A percentile compares a stretch with the other conserved stretches of the same genome.
Evolutionary conservation across 331 rosid genomes (phyloP).

Genomic region (Cydonia oblonga): DNA sequence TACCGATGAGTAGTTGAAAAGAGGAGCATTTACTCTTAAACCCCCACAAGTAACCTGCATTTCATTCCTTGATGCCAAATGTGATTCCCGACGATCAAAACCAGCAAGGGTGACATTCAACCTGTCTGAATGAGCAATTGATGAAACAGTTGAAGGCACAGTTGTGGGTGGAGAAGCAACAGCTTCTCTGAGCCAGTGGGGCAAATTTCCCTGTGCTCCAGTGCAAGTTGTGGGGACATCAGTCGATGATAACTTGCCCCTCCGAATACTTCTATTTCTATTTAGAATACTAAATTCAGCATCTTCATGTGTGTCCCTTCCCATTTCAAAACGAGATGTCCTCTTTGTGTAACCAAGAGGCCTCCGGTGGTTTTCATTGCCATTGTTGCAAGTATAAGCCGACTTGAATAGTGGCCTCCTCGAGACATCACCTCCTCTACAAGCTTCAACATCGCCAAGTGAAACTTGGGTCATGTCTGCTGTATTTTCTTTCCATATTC

Average conservation of each 20-base stretch:
- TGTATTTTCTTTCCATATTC: slow-evolving; percentile 22
- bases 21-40: slow-evolving; percentile 18
- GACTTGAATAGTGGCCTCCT: slow-evolving; percentile 24
- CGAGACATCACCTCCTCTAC: slow-evolving; percentile 17
- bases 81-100: slow-evolving; percentile 15
- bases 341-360: slow-evolving; percentile 17
- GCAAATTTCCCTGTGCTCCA: slow-evolving; percentile 26
- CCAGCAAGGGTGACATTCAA: slow-evolving; percentile 8
- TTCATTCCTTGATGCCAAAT: slow-evolving; percentile 8
- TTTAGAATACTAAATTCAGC: slow-evolving; percentile 15
- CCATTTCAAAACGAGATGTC: slow-evolving; percentile 18
- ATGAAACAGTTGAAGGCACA: slow-evolving; percentile 14
- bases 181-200: slow-evolving; percentile 61
- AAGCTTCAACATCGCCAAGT: slow-evolving; percentile 28
- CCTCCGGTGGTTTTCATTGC: slow-evolving; percentile 12
- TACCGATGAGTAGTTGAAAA: slow-evolving; percentile 17
- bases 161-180: slow-evolving; percentile 22
- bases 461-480: slow-evolving; percentile 26
- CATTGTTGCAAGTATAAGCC: slow-evolving; percentile 3
- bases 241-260: slow-evolving; percentile 13
- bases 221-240: slow-evolving; percentile 18
- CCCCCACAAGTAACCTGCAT: slow-evolving; percentile 18
- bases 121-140: slow-evolving; percentile 20
- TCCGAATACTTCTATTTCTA: slow-evolving; percentile 18
- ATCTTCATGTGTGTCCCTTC: slow-evolving; percentile 16